Evolutionary conservation across 441 rosid genomes (phyloP).

Genomic region (Corymbia calophylla): DNA sequence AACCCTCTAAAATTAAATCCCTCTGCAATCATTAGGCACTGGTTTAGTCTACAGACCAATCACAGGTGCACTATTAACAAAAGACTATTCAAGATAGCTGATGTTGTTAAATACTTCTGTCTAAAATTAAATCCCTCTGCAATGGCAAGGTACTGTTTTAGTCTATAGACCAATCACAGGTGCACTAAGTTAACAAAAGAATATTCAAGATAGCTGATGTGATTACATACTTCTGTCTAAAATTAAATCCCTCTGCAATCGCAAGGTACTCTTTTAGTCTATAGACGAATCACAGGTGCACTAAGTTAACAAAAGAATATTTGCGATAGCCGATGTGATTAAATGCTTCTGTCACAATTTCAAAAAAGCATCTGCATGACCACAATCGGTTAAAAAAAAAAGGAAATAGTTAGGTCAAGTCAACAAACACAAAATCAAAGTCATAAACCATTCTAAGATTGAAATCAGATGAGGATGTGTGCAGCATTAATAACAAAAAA

Average conservation of each 20-base stretch:
- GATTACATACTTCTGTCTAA: background rate
- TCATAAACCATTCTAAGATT: background rate
- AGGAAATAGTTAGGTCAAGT: background rate
- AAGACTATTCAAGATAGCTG: background rate
- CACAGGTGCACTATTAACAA: background rate
- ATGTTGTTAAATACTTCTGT: background rate
- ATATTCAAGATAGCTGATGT: background rate
- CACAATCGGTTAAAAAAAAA: background rate
- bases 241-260: background rate
- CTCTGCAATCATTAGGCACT: slow-evolving; percentile 1
- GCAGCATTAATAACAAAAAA: background rate
- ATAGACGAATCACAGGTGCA: background rate
- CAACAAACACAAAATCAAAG: background rate
- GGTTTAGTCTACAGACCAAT: background rate
- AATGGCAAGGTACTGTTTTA: slow-evolving; percentile 2
- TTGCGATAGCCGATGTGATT: background rate
- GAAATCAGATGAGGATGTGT: background rate
- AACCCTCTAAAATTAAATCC: background rate
- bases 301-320: background rate
- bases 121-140: background rate
- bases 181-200: background rate
- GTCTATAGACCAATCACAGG: background rate
- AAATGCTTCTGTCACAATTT: background rate
- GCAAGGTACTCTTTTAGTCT: background rate
- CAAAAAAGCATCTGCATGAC: background rate